A percentile compares a stretch with the other conserved stretches of the same genome.
phyloP scores from a whole-genome alignment of 2,329 filamentous ascomycete genomes.

The Incumbomyces lentus region DNA sequence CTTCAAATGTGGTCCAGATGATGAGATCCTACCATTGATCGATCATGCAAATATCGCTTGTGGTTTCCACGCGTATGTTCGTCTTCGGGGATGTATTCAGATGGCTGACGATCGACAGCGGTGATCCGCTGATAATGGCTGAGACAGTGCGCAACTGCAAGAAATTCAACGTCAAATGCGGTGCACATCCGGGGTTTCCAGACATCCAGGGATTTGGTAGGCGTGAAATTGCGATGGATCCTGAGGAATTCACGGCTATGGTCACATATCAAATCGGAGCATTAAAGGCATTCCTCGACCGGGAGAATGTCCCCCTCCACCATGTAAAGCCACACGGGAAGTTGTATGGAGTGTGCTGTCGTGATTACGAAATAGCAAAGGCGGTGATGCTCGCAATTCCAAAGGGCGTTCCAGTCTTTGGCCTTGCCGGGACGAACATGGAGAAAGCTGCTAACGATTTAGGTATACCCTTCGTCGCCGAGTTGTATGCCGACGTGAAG shows the following conservation, averaged over 20 bases:
- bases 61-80: constrained; percentile 41
- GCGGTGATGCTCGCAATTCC: constrained; percentile 46
- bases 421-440: constrained; percentile 44
- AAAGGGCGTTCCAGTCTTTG: constrained; percentile 42
- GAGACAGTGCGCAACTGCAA: constrained; percentile 50
- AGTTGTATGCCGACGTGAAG: constrained; percentile 48
- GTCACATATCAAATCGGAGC: constrained; percentile 55
- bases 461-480: constrained; percentile 43
- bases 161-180: constrained; percentile 44
- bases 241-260: constrained; percentile 48
- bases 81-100: constrained; percentile 9
- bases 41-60: constrained; percentile 55
- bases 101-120: constrained; percentile 16
- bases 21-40: constrained; percentile 50
- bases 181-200: constrained; percentile 55
- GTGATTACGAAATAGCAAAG: constrained; percentile 41
- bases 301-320: constrained; percentile 45
- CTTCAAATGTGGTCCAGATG: constrained; percentile 44
- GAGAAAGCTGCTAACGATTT: constrained; percentile 45
- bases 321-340: constrained; percentile 56
- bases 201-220: constrained; percentile 54
- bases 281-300: constrained; percentile 48
- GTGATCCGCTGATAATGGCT: constrained; percentile 55
- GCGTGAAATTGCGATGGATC: constrained; percentile 49
- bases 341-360: constrained; percentile 48